Percentiles rank a stretch among this genome's conserved stretches.
Evolutionary conservation across 1,284 basidiomycete species (phyloP).

Genomic region (Trametes sp.): DNA sequence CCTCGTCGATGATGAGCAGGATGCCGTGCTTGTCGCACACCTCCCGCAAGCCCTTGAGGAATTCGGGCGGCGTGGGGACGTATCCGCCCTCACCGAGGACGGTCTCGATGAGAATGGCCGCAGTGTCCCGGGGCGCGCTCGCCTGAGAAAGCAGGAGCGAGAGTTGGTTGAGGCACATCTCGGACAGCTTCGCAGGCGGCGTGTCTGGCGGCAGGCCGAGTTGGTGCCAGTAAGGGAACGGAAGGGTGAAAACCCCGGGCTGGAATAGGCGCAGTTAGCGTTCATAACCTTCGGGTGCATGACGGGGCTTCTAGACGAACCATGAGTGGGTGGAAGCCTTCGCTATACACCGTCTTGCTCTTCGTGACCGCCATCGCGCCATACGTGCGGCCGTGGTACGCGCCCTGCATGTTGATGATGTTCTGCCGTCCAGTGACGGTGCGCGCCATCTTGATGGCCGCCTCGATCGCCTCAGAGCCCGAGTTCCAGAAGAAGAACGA

Average conservation of each 20-base stretch:
- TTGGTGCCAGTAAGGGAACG: conserved; percentile 97
- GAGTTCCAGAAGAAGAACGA: conserved; percentile 98
- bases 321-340: conserved; percentile 84
- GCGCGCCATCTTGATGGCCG: conserved; percentile 83
- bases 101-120: conserved; percentile 92
- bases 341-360: conserved; percentile 91
- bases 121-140: conserved; percentile 85
- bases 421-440: conserved; percentile 82
- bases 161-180: conserved; percentile 82
- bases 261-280: conserved; percentile 40
- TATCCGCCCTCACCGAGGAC: conserved; percentile 96
- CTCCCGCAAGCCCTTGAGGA: conserved; percentile 80
- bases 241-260: conserved; percentile 85
- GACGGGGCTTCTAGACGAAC: conserved; percentile 49
- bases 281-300: neutral
- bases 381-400: conserved; percentile 87
- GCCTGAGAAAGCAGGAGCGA: conserved; percentile 88
- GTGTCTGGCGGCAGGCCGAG: conserved; percentile 71
- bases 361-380: conserved; percentile 90
- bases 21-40: conserved; percentile 91
- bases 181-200: conserved; percentile 69
- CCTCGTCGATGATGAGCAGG: conserved; percentile 85
- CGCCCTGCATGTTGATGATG: conserved; percentile 91
- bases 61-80: conserved; percentile 86
- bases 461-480: conserved; percentile 91